These are phyloP conservation scores for Aspergillus chevalieri DNA, from an alignment of 2,329 filamentous ascomycete genomes.

Conservation along the genomic window DNA sequence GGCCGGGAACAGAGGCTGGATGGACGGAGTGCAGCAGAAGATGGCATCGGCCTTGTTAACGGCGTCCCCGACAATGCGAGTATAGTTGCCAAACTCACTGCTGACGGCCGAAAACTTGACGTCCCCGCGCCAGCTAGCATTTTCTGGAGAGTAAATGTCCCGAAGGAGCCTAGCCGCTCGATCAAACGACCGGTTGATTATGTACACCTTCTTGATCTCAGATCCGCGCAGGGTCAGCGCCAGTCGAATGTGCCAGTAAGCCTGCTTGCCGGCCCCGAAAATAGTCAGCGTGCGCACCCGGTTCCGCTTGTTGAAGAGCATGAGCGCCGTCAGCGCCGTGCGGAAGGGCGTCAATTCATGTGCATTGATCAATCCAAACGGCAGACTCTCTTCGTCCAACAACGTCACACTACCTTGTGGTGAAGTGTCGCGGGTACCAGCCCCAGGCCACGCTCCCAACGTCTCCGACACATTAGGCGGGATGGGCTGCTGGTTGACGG, in stretches of 20 bases:
- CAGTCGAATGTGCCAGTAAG: slow-evolving; percentile 89
- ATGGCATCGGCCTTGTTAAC: slow-evolving; percentile 68
- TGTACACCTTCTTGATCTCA: slow-evolving; percentile 72
- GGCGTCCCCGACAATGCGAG: slow-evolving; percentile 62
- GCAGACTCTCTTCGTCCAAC: slow-evolving; percentile 52
- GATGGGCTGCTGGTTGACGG: slow-evolving; percentile 24
- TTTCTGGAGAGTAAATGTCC: slow-evolving; percentile 48
- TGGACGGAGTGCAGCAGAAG: slow-evolving; percentile 80
- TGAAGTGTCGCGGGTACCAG: slow-evolving; percentile 38
- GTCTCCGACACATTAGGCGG: slow-evolving; percentile 21
- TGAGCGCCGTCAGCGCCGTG: slow-evolving; percentile 56
- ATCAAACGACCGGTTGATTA: slow-evolving; percentile 64
- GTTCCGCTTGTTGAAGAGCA: slow-evolving; percentile 59
- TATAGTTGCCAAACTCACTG: slow-evolving; percentile 63
- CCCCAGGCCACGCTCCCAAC: slow-evolving; percentile 28
- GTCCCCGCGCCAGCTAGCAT: slow-evolving; percentile 56
- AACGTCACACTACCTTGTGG: slow-evolving; percentile 55
- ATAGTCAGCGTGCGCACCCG: slow-evolving; percentile 70
- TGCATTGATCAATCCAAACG: slow-evolving; percentile 59
- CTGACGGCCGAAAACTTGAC: slow-evolving; percentile 66
- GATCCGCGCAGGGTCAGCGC: slow-evolving; percentile 61
- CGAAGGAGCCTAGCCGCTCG: slow-evolving; percentile 43
- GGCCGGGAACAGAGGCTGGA: slow-evolving; percentile 67
- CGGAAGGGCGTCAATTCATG: slow-evolving; percentile 64
- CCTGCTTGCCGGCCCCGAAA: slow-evolving; percentile 84